Evolutionary conservation across 2,329 filamentous ascomycete genomes (phyloP).

Genomic region (Aspergillus thermomutatus): DNA sequence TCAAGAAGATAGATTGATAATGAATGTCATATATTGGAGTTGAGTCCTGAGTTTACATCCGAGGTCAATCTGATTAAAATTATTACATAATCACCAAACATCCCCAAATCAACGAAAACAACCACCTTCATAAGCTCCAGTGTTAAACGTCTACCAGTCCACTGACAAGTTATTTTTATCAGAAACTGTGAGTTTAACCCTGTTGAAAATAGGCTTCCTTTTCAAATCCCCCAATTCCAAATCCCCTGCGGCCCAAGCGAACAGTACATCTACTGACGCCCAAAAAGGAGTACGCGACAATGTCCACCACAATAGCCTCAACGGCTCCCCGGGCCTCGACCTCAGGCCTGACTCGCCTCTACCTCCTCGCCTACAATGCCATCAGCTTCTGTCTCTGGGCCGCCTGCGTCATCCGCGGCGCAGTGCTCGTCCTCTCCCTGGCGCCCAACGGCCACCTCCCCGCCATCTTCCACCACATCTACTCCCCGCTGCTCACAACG

Average conservation of each 20-base stretch:
- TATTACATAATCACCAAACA: not conserved
- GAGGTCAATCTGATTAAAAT: not conserved
- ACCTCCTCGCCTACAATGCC: slow-evolving; percentile 84
- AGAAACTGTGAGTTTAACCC: not conserved
- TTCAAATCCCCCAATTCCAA: no score
- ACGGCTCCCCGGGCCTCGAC: slow-evolving; percentile 18
- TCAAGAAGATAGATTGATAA: no score
- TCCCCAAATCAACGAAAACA: not conserved
- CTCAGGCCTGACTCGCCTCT: slow-evolving; percentile 56
- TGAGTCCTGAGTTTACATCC: not conserved
- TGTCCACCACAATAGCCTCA: slow-evolving; percentile 12
- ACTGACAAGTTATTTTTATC: not conserved
- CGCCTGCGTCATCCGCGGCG: slow-evolving; percentile 67
- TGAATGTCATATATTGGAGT: no score
- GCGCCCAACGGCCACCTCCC: slow-evolving; percentile 47
- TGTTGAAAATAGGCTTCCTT: no score
- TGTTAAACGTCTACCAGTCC: not conserved
- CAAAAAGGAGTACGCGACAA: slow-evolving; percentile 8
- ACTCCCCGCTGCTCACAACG: slow-evolving; percentile 45
- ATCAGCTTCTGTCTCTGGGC: slow-evolving; percentile 74
- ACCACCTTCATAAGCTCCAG: not conserved
- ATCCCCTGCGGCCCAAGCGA: not conserved
- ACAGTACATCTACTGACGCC: not conserved
- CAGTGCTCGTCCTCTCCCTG: slow-evolving; percentile 52
- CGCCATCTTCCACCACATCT: slow-evolving; percentile 46